Evolutionary conservation across 805 yeast genomes (phyloP), one percentile per base, ranked within the genome.

Genomic region (Myxozyma neotropica): DNA sequence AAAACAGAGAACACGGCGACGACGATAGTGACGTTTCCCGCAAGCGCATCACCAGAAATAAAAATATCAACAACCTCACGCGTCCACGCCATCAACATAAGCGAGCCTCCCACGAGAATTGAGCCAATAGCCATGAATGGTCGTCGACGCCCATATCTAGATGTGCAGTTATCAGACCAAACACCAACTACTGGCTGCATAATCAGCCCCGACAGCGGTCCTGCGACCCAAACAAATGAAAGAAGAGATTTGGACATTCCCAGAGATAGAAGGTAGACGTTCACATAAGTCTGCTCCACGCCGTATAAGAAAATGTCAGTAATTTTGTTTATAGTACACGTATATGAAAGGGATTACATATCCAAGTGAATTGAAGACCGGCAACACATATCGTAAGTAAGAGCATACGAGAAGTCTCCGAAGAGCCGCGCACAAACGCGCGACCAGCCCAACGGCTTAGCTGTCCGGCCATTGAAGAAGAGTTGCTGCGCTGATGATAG

Each of bases 101-200:
- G 69, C 0, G 85, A 80, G 1, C 74, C 59, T 0, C 77, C 73
- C 0, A 84, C 82, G 1, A 81, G 77, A 2, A 79, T n/a, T 44
- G 83, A 78, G 1, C 87, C 87, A 17, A 79, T 77, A 29, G 83
- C 69, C 57, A 84, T 80, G 62, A 82, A 84, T 1, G 87, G 86
- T 47, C 83, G 72, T 60, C 89, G 70, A 61, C 87, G 75, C 2
- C 89, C 89, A 57, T 72, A 71, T 35, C 67, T 68, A 47, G 73
- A 68, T 54, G 77, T 73, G 40, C 81, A 79, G 58, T 78, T 77
- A 68, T 85, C 89, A 56, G 86, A 81, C 56, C 82, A 67, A 2
- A 81, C 76, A 1, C 89, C 89, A 39, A 84, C 81, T 7, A 84
- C 74, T 0, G 89, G 89, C 70, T 85, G 88, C 3, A 86, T 86